Conservation (phyloP, 192 early-diverging fungal genomes). For the Thamnidium elegans region DNA sequence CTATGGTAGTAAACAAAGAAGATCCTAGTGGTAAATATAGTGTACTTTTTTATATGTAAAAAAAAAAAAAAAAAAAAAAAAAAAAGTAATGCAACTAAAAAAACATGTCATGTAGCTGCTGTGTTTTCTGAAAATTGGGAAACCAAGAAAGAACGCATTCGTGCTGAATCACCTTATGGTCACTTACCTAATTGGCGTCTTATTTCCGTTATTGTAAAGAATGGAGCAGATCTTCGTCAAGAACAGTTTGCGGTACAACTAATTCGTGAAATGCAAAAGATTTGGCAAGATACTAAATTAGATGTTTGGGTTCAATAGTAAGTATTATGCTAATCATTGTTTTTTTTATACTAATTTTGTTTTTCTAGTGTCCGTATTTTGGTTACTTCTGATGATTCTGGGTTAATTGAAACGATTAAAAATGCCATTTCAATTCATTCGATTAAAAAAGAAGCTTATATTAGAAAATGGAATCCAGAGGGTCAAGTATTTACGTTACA, state of each 20-base stretch:
- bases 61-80: too few species aligned
- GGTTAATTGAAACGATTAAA: slow-evolving; percentile 91
- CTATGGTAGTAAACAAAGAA: slow-evolving; percentile 35
- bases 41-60: not conserved
- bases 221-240: slow-evolving; percentile 92
- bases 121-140: slow-evolving; percentile 94
- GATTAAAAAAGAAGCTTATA: slow-evolving; percentile 94
- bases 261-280: slow-evolving; percentile 88
- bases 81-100: not conserved
- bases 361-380: slow-evolving; percentile 76
- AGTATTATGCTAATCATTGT: slow-evolving; percentile 22
- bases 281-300: slow-evolving; percentile 81
- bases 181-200: slow-evolving; percentile 81
- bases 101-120: slow-evolving; percentile 55
- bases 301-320: slow-evolving; percentile 90
- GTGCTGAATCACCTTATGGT: slow-evolving; percentile 83
- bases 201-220: slow-evolving; percentile 93
- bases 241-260: slow-evolving; percentile 95
- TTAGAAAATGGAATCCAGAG: slow-evolving; percentile 63
- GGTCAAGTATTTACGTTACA: slow-evolving; percentile 83
- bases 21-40: slow-evolving; percentile 58
- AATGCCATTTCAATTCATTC: slow-evolving; percentile 96
- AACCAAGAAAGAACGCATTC: slow-evolving; percentile 80
- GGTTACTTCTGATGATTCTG: slow-evolving; percentile 88
- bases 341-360: not conserved